Evolutionary conservation across 164 flowering plant genomes (phyloP).

Genomic region (Chimonanthus salicifolius): DNA sequence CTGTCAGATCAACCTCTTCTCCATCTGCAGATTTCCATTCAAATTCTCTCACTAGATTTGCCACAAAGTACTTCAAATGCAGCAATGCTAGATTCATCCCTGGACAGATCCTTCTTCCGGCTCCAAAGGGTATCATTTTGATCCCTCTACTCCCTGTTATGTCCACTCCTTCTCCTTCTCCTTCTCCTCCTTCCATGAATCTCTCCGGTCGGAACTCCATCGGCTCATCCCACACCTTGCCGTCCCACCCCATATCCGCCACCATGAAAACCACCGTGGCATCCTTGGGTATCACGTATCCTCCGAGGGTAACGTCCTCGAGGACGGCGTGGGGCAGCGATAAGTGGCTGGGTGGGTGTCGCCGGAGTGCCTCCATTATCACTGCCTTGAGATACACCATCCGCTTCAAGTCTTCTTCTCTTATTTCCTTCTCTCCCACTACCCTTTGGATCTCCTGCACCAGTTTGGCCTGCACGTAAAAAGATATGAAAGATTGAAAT

Average conservation of each 20-base stretch:
- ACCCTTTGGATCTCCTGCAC: background rate
- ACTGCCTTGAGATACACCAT: slow-evolving; percentile 24
- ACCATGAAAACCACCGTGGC: slow-evolving; percentile 19
- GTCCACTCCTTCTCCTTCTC: slow-evolving; percentile 14
- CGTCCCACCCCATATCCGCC: slow-evolving; percentile 28
- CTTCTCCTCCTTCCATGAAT: slow-evolving; percentile 16
- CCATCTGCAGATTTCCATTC: background rate
- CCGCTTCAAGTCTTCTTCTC: slow-evolving; percentile 17
- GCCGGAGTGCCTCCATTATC: slow-evolving; percentile 20
- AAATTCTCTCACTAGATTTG: background rate
- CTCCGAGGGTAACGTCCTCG: slow-evolving; percentile 15
- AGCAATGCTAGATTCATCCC: slow-evolving; percentile 6
- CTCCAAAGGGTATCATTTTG: slow-evolving; percentile 54
- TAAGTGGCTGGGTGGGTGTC: slow-evolving; percentile 27
- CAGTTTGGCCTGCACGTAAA: background rate
- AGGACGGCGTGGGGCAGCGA: slow-evolving; percentile 19
- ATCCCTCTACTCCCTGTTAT: slow-evolving; percentile 36
- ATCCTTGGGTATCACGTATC: slow-evolving; percentile 16
- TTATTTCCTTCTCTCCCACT: background rate
- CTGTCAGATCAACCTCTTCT: background rate
- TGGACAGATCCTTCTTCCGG: slow-evolving; percentile 27
- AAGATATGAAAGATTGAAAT: too few species aligned
- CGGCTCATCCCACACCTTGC: slow-evolving; percentile 27
- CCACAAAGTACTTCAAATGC: background rate
- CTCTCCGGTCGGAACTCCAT: slow-evolving; percentile 30